A percentile compares a stretch with the other conserved stretches of the same genome.
These are phyloP conservation scores for Metarhizium rileyi DNA, from an alignment of 2,329 filamentous ascomycete genomes.

Conservation along the genomic window DNA sequence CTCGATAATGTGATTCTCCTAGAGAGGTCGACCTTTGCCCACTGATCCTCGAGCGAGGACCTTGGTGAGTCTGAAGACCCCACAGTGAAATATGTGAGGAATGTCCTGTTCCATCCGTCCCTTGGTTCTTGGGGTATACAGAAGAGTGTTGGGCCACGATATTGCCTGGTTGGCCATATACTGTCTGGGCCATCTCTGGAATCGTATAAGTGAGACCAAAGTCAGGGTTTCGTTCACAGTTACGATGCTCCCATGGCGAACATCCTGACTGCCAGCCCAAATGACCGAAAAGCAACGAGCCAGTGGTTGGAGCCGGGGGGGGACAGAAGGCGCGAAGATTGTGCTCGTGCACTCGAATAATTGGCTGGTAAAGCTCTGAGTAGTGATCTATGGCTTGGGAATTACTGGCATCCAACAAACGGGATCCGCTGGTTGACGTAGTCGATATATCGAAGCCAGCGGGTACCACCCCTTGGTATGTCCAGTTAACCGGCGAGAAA, in stretches of 20 bases:
- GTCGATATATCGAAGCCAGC: not conserved
- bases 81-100: not conserved
- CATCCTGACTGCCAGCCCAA: constrained; percentile 11
- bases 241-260: constrained; percentile 8
- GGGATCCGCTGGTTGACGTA: not conserved
- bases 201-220: not conserved
- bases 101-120: not conserved
- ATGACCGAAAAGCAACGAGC: constrained; percentile 22
- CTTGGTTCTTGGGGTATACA: not conserved
- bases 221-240: not conserved
- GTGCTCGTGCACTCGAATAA: constrained; percentile 26
- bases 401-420: not conserved
- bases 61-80: not conserved
- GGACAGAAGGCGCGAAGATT: constrained; percentile 29
- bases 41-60: not conserved
- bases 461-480: not conserved
- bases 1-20: constrained; percentile 40
- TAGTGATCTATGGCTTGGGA: constrained; percentile 10
- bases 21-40: not conserved
- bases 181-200: not conserved
- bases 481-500: not conserved
- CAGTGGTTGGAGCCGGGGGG: constrained; percentile 21
- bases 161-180: not conserved
- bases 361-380: constrained; percentile 18
- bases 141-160: not conserved